Evolutionary conservation across 768 basidiomycete genomes (phyloP).

Genomic region (Russula foetens): DNA sequence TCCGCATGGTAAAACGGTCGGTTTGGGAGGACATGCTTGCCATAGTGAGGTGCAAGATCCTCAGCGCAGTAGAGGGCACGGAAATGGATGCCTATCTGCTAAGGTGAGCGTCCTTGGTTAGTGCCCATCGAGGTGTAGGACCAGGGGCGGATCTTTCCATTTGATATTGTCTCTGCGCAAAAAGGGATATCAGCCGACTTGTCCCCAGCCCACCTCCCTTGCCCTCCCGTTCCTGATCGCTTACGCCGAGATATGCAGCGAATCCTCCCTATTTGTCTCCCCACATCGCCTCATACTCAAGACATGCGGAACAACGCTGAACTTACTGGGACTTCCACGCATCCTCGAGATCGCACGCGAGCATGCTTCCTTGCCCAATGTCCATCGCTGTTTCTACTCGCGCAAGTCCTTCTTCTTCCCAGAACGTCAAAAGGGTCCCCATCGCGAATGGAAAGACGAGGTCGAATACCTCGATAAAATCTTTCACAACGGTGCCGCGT

Average conservation of each 20-base stretch:
- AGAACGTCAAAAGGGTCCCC: conserved; percentile 87
- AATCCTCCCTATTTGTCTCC: conserved; percentile 93
- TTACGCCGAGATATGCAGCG: conserved; percentile 44
- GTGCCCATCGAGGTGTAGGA: neutral
- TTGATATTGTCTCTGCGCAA: neutral
- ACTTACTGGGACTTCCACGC: conserved; percentile 88
- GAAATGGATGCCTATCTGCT: conserved; percentile 94
- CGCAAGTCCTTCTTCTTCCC: conserved; percentile 99
- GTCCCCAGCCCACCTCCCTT: no score
- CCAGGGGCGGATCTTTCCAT: neutral
- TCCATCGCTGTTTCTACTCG: conserved; percentile 94
- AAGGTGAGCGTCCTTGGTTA: conserved; percentile 48
- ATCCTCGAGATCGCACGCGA: conserved; percentile 87
- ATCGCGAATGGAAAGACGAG: conserved; percentile 90
- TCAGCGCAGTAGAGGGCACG: conserved; percentile 81
- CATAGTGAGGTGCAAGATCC: conserved; percentile 93
- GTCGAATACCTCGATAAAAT: conserved; percentile 86
- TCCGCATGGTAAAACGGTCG: conserved; percentile 63
- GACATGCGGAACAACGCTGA: conserved; percentile 97
- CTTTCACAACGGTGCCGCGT: conserved; percentile 84
- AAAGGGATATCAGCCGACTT: no score
- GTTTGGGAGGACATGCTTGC: conserved; percentile 97
- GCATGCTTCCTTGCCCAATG: conserved; percentile 55
- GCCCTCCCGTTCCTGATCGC: conserved; percentile 6
- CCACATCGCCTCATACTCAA: conserved; percentile 96